Evolutionary conservation across 2,329 filamentous ascomycete genomes (phyloP).

Genomic region (Blastomyces emzantsi): DNA sequence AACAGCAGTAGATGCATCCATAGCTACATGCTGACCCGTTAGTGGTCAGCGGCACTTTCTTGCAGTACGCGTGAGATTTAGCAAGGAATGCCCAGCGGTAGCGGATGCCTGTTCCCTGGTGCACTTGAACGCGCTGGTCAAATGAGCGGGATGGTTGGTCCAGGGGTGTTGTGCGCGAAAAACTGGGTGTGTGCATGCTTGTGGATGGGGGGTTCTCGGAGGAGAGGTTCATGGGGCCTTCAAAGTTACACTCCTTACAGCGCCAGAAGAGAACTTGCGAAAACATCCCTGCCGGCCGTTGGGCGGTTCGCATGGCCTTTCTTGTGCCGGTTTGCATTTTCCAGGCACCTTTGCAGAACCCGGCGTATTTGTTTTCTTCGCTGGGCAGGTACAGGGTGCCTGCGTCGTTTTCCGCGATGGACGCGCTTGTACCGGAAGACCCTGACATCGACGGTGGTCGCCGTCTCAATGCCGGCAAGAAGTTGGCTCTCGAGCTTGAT

Average conservation of each 20-base stretch:
- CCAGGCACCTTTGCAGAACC: slow-evolving; percentile 42
- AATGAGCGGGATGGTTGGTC: slow-evolving; percentile 20
- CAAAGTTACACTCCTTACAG: slow-evolving; percentile 38
- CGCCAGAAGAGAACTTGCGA: slow-evolving; percentile 29
- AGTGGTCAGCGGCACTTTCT: slow-evolving; percentile 21
- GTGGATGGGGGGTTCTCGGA: slow-evolving; percentile 11
- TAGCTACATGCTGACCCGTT: slow-evolving; percentile 21
- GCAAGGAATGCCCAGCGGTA: slow-evolving; percentile 43
- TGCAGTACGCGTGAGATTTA: slow-evolving; percentile 37
- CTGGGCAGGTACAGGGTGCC: slow-evolving; percentile 24
- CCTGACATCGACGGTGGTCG: background rate
- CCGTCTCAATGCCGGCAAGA: background rate
- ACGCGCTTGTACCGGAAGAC: background rate
- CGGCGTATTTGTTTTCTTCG: slow-evolving; percentile 28
- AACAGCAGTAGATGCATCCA: slow-evolving; percentile 42
- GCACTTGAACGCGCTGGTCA: slow-evolving; percentile 25
- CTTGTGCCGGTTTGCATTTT: slow-evolving; percentile 29
- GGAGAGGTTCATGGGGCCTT: slow-evolving; percentile 26
- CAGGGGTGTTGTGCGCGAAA: slow-evolving; percentile 10
- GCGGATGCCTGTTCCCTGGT: slow-evolving; percentile 28
- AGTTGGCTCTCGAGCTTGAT: background rate
- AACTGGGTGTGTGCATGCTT: slow-evolving; percentile 9
- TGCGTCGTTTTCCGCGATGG: background rate
- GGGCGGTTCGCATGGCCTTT: slow-evolving; percentile 26
- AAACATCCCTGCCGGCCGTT: slow-evolving; percentile 25